Evolutionary conservation across 1,139 yeast species (phyloP).

Genomic region (Nadsonia starkeyi-henricii): DNA sequence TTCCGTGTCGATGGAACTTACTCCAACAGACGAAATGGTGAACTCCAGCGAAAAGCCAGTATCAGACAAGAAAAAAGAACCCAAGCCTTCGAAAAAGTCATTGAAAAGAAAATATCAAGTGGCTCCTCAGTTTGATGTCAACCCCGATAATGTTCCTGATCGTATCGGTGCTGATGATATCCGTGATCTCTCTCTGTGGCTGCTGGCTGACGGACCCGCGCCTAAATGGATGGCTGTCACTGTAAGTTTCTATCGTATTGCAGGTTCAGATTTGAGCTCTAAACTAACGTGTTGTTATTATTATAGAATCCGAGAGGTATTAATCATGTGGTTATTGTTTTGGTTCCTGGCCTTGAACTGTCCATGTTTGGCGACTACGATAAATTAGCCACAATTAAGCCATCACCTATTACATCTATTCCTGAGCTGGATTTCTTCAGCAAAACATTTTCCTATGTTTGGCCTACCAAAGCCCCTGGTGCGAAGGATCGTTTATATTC

Average conservation of each 20-base stretch:
- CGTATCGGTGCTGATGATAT: constrained; percentile 23
- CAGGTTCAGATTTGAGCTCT: no score
- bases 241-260: constrained; percentile 4
- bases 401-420: constrained; percentile 11
- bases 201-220: constrained; percentile 27
- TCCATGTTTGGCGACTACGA: constrained; percentile 27
- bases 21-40: no score
- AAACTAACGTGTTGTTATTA: constrained; percentile 6
- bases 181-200: constrained; percentile 38
- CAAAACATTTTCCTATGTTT: constrained; percentile 27
- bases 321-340: constrained; percentile 42
- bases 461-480: constrained; percentile 48
- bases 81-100: constrained; percentile 2
- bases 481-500: constrained; percentile 42
- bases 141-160: constrained; percentile 12
- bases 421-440: constrained; percentile 29
- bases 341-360: constrained; percentile 53
- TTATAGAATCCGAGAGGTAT: constrained; percentile 29
- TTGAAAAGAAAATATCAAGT: constrained; percentile 12
- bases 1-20: no score
- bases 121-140: constrained; percentile 18
- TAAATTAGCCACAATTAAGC: constrained; percentile 7
- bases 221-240: constrained; percentile 13
- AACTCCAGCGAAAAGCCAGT: constrained; percentile 6
- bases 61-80: constrained; percentile 3